phyloP scores from a whole-genome alignment of 176 grass and related monocot genomes.

The Bolboschoenus planiculmis region DNA sequence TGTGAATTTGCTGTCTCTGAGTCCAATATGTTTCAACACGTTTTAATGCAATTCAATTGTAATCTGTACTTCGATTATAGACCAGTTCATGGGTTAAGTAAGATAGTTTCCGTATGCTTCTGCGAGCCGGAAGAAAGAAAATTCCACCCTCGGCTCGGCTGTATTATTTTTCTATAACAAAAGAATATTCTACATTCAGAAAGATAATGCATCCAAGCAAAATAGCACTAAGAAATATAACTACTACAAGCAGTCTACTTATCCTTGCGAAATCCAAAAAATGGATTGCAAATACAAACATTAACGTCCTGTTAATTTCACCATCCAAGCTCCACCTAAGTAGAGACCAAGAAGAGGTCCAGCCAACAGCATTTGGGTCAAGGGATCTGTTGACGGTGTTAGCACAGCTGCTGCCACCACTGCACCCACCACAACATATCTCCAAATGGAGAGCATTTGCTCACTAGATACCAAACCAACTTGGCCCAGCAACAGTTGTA shows the following conservation, averaged over 20 bases:
- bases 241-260: not conserved
- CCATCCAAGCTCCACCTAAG: constrained; percentile 84
- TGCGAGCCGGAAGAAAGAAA: not conserved
- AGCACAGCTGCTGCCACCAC: constrained; percentile 89
- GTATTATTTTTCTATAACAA: not conserved
- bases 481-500: constrained; percentile 87
- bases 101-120: not conserved
- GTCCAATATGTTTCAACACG: not conserved
- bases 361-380: constrained; percentile 88
- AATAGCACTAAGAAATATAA: not conserved
- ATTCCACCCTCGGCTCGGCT: not conserved
- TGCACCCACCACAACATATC: constrained; percentile 90
- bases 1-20: too few relatives aligned
- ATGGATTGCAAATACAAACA: not conserved
- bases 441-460: constrained; percentile 97
- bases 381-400: constrained; percentile 83
- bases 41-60: not conserved
- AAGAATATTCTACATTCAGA: constrained; percentile 2
- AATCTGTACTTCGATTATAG: not conserved
- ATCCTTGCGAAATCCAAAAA: not conserved
- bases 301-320: constrained; percentile 84
- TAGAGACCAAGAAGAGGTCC: constrained; percentile 89
- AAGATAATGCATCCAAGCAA: not conserved
- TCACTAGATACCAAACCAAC: constrained; percentile 73
- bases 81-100: not conserved